Conservation (phyloP, 345 rosid species). For the Sonneratia caseolaris region DNA sequence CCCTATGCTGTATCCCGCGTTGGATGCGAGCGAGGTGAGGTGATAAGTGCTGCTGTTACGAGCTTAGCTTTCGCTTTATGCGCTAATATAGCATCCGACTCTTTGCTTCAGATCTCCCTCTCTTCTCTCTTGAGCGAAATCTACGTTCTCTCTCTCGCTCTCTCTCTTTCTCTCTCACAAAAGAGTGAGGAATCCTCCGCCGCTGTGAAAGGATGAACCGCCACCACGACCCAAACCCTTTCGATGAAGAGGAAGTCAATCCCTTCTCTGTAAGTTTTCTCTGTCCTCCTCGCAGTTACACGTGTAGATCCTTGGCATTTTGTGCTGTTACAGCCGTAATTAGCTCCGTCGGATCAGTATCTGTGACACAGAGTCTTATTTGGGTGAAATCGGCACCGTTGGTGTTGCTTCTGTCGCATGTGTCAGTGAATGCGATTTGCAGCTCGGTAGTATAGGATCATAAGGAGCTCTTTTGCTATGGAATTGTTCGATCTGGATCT, state of each 20-base stretch:
- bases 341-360: not conserved
- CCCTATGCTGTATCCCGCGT: slow-evolving; percentile 7
- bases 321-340: not conserved
- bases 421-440: not conserved
- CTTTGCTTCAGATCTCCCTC: not conserved
- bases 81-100: not conserved
- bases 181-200: not conserved
- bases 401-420: not conserved
- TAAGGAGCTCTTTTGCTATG: not conserved
- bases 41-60: not conserved
- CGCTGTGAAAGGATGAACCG: slow-evolving; percentile 49
- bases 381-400: not conserved
- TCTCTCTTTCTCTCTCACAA: slow-evolving; percentile 2
- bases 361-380: not conserved
- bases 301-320: not conserved
- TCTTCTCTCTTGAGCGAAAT: slow-evolving; percentile 5
- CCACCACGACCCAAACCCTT: slow-evolving; percentile 81
- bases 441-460: not conserved
- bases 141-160: not conserved
- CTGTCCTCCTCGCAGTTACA: slow-evolving; percentile 22
- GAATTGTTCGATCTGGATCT: not conserved
- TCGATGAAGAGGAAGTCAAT: slow-evolving; percentile 93
- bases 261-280: slow-evolving; percentile 68
- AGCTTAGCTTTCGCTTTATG: not conserved
- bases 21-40: slow-evolving; percentile 2